Conservation (phyloP, 495 filamentous ascomycete species). For the Pseudoneurospora amorphoporcata region DNA sequence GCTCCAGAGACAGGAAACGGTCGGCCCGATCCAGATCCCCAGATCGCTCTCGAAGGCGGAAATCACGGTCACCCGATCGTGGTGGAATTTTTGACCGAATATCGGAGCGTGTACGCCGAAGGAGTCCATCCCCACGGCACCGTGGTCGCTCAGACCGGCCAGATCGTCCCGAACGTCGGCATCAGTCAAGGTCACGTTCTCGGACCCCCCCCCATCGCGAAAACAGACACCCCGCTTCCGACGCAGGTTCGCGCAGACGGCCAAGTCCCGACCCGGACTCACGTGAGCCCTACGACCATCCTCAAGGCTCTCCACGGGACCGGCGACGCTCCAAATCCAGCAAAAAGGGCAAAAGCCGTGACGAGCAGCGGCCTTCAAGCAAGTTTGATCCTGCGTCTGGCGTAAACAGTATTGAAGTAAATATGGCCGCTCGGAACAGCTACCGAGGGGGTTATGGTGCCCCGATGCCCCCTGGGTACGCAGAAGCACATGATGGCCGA, state of each 20-base stretch:
- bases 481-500: constrained; percentile 25
- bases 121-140: constrained; percentile 14
- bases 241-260: constrained; percentile 25
- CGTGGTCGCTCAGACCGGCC: constrained; percentile 26
- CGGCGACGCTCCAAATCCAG: constrained; percentile 26
- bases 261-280: constrained; percentile 18
- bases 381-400: constrained; percentile 29
- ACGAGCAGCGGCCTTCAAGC: constrained; percentile 19
- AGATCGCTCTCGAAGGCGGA: constrained; percentile 14
- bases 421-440: constrained; percentile 30
- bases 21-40: constrained; percentile 22
- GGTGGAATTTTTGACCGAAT: not conserved
- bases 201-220: constrained; percentile 16
- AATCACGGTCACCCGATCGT: constrained; percentile 14
- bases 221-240: constrained; percentile 24
- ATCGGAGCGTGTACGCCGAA: not conserved
- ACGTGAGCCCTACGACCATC: constrained; percentile 21
- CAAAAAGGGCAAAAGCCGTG: constrained; percentile 25
- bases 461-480: constrained; percentile 21
- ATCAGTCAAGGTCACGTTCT: constrained; percentile 28
- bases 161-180: constrained; percentile 19
- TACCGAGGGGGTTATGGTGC: constrained; percentile 29
- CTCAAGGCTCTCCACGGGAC: constrained; percentile 24
- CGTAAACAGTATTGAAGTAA: constrained; percentile 39
- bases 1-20: constrained; percentile 11